phyloP scores from a whole-genome alignment of 257 asterid genomes.

The Leonotis leonurus region DNA sequence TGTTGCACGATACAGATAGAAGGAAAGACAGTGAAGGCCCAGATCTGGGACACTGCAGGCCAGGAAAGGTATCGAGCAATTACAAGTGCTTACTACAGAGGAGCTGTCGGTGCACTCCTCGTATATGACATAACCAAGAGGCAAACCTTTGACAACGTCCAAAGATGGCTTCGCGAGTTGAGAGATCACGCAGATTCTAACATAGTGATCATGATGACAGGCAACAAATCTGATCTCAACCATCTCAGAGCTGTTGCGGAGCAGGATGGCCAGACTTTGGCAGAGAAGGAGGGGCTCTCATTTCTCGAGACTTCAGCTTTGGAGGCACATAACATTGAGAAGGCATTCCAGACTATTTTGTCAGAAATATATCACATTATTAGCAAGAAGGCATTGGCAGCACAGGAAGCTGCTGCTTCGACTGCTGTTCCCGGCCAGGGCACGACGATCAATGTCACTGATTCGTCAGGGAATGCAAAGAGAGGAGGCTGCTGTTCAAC shows the following conservation, averaged over 20 bases:
- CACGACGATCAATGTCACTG: conserved; percentile 54
- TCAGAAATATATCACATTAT: conserved; percentile 57
- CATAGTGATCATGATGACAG: conserved; percentile 73
- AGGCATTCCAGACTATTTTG: conserved; percentile 66
- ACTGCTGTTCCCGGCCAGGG: conserved; percentile 57
- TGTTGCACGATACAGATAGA: conserved; percentile 38
- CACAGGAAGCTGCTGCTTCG: conserved; percentile 63
- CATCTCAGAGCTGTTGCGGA: conserved; percentile 69
- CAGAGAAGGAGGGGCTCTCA: conserved; percentile 79
- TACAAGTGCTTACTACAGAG: conserved; percentile 80
- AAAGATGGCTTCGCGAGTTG: conserved; percentile 78
- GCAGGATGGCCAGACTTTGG: conserved; percentile 57
- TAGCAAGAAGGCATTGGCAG: conserved; percentile 86
- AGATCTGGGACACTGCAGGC: conserved; percentile 86
- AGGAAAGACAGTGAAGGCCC: conserved; percentile 78
- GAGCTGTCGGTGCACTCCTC: conserved; percentile 81
- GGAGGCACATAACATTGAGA: conserved; percentile 60
- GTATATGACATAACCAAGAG: conserved; percentile 71
- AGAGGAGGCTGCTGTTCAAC: conserved; percentile 66
- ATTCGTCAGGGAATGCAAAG: conserved; percentile 44
- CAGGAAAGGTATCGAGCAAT: conserved; percentile 83
- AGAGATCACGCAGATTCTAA: conserved; percentile 80
- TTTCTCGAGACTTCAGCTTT: conserved; percentile 76
- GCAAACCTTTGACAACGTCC: conserved; percentile 71
- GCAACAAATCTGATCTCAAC: conserved; percentile 75